Evolutionary conservation across 2,329 filamentous ascomycete genomes (phyloP), one percentile per base, ranked within the genome.

Genomic region (Verticillium isaacii): DNA sequence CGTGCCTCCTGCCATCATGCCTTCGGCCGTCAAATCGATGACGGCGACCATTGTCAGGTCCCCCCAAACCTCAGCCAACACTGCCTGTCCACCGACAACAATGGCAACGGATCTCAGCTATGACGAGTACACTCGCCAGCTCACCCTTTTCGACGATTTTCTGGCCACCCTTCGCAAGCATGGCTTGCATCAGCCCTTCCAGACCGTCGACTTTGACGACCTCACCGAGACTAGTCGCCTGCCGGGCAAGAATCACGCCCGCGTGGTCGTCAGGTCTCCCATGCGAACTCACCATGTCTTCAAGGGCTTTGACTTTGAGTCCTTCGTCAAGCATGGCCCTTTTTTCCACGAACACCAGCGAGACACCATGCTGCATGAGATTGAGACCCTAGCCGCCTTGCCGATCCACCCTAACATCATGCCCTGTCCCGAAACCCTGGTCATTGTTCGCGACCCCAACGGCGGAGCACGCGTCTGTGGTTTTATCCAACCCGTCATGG

Each of bases 401-500:
- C 61, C 63, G 2, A 57, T 59, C 7, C 66, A 69, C 59, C 65
- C 63, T 0, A 64, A 69, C 60, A 67, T 69, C 52, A 64, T 67
- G 56, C 61, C 64, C 2, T 62, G 61, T 5, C 64, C 66, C 6
- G 9, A 9, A 19, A 58, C 39, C 7, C 58, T 68, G 23, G 66
- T 64, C 32, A 55, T 63, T 37, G 58, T 66, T 25, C 55, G 17
- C 5, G 61, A 45, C 8, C 54, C 54, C 8, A 14, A 37, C 9
- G 39, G 37, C 8, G 29, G 54, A 25, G 45, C n/a, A n/a, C 57
- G 58, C n/a, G 50, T 66, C 19, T 66, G 68, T 59, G 68, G 67
- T 23, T 63, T 63, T 17, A 57, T 69, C 6, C 64, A 66, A 29
- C 61, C 64, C 2, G 64, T 64, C 32, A 57, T 66, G 57, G 19